A percentile compares a stretch with the other conserved stretches of the same genome.
These are phyloP conservation scores for Cytospora paraplurivora DNA, from an alignment of 2,329 filamentous ascomycete genomes.

Conservation along the genomic window DNA sequence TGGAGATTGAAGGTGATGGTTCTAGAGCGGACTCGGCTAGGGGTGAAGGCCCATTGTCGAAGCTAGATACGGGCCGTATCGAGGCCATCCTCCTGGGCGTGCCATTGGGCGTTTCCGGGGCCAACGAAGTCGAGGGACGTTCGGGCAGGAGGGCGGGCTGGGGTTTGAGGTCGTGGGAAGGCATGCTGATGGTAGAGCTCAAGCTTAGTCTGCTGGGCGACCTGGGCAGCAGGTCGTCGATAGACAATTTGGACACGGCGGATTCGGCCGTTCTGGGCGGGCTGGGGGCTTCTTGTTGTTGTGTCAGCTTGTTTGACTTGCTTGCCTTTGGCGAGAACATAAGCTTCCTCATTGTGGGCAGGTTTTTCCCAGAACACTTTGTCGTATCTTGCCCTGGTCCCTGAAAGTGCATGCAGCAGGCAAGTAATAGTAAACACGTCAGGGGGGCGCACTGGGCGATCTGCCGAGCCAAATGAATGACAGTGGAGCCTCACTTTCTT, in stretches of 20 bases:
- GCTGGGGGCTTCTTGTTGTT: slow-evolving; percentile 28
- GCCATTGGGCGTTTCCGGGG: slow-evolving; percentile 30
- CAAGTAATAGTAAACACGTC: slow-evolving; percentile 31
- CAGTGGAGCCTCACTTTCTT: slow-evolving; percentile 25
- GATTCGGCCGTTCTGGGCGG: slow-evolving; percentile 28
- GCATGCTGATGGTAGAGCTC: slow-evolving; percentile 18
- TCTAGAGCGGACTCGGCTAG: slow-evolving; percentile 46
- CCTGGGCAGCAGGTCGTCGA: slow-evolving; percentile 22
- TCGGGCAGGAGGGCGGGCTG: slow-evolving; percentile 31
- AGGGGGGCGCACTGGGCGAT: slow-evolving; percentile 19
- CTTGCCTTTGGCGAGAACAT: slow-evolving; percentile 27
- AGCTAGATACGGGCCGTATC: slow-evolving; percentile 60
- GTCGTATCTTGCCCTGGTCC: slow-evolving; percentile 27
- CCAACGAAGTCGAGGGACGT: slow-evolving; percentile 33
- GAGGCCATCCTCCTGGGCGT: slow-evolving; percentile 41
- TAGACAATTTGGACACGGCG: slow-evolving; percentile 23
- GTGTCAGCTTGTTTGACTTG: slow-evolving; percentile 29
- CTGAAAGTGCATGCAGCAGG: slow-evolving; percentile 20
- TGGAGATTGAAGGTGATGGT: slow-evolving; percentile 39
- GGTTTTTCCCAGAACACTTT: slow-evolving; percentile 19
- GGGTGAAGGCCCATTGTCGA: slow-evolving; percentile 45
- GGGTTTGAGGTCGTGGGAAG: slow-evolving; percentile 25
- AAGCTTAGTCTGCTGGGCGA: slow-evolving; percentile 27
- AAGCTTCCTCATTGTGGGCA: slow-evolving; percentile 29
- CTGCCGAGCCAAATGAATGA: slow-evolving; percentile 28